Evolutionary conservation across 2,329 filamentous ascomycete genomes (phyloP).

Genomic region (Sporothrix schenckii): DNA sequence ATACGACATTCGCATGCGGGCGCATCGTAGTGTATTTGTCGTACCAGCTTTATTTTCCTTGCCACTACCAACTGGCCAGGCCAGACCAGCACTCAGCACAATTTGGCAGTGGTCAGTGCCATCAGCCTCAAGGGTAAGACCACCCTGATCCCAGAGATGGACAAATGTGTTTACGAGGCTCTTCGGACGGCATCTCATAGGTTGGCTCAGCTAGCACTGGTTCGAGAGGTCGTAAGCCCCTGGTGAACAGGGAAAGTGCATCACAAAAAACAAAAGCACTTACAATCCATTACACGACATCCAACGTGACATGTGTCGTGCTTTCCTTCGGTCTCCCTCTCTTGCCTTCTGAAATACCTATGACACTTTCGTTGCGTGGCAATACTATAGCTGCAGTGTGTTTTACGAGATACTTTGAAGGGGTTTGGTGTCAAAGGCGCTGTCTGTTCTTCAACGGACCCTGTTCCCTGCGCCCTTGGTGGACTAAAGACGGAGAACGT

Average conservation of each 20-base stretch:
- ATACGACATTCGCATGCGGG: background rate
- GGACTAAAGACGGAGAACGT: background rate
- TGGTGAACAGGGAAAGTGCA: too few relatives aligned
- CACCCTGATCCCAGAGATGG: background rate
- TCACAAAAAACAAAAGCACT: background rate
- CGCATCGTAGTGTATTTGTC: slow-evolving; percentile 6
- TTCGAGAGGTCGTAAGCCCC: too few relatives aligned
- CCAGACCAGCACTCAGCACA: background rate
- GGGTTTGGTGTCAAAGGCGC: background rate
- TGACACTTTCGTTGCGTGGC: too few relatives aligned
- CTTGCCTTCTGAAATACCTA: background rate
- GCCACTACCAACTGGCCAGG: background rate
- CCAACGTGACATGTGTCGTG: background rate
- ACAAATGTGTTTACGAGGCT: slow-evolving; percentile 24
- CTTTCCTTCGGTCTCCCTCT: slow-evolving; percentile 2
- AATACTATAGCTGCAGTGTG: background rate
- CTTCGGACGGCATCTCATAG: slow-evolving; percentile 30
- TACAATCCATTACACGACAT: background rate
- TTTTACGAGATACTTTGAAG: background rate
- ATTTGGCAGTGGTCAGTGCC: too few relatives aligned
- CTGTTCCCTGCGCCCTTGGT: background rate
- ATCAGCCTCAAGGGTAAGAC: too few relatives aligned
- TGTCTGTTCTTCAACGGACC: background rate
- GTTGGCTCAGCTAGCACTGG: background rate
- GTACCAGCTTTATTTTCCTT: background rate